Evolutionary conservation across 441 rosid species (phyloP).

Genomic region (Gossypium davidsonii): DNA sequence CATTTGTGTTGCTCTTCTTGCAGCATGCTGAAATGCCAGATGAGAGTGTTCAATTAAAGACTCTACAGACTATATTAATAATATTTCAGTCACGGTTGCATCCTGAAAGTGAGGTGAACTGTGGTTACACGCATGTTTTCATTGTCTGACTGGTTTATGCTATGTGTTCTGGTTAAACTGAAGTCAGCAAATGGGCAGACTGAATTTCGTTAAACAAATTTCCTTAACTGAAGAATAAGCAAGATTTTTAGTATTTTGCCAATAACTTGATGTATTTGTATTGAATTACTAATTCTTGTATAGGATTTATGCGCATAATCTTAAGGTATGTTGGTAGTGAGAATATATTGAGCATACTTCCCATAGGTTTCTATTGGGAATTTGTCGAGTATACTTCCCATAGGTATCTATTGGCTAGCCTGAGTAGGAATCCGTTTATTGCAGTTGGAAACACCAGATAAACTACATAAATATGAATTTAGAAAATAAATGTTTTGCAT

Average conservation of each 20-base stretch:
- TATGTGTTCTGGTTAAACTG: neutral
- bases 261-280: neutral
- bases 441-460: neutral
- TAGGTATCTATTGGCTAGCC: neutral
- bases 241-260: conserved; percentile 4
- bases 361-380: neutral
- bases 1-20: conserved; percentile 21
- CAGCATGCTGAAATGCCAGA: conserved; percentile 97
- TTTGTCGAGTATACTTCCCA: neutral
- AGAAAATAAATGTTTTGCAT: neutral
- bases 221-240: neutral
- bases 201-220: neutral
- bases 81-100: conserved; percentile 85
- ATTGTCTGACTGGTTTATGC: conserved; percentile 8
- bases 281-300: neutral
- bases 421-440: neutral
- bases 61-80: conserved; percentile 83
- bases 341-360: neutral
- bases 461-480: neutral
- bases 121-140: conserved; percentile 20
- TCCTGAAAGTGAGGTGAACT: conserved; percentile 80
- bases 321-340: neutral
- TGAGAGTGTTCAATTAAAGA: conserved; percentile 87
- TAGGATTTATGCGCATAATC: neutral
- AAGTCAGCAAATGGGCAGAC: neutral